A percentile compares a stretch with the other conserved stretches of the same genome.
Conservation (phyloP, 2,329 filamentous ascomycete species). For the Apiospora malaysiana region DNA sequence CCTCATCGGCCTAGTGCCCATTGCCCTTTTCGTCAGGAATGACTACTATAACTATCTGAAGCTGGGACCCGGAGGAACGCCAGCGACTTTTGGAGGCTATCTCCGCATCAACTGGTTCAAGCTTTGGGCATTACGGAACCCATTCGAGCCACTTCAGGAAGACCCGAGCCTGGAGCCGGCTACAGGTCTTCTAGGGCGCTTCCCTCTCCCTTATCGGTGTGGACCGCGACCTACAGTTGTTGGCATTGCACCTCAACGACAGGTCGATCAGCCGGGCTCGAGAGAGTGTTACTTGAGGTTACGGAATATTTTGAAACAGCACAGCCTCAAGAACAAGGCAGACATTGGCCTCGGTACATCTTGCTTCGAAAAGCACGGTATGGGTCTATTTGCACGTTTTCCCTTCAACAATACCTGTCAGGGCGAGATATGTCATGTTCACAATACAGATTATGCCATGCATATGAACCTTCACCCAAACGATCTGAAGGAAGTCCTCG, state of each 20-base stretch:
- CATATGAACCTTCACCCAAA: constrained; percentile 82
- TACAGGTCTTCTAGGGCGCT: constrained; percentile 61
- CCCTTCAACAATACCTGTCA: constrained; percentile 74
- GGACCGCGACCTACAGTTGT: constrained; percentile 55
- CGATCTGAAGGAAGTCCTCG: constrained; percentile 74
- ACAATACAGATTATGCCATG: constrained; percentile 76
- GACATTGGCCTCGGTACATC: constrained; percentile 68
- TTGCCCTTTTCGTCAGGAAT: constrained; percentile 61
- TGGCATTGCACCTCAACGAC: constrained; percentile 26
- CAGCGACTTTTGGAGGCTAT: constrained; percentile 75
- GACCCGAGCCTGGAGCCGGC: constrained; percentile 58
- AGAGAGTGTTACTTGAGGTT: constrained; percentile 61
- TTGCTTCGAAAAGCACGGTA: constrained; percentile 82
- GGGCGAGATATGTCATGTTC: constrained; percentile 84
- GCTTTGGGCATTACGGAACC: constrained; percentile 73
- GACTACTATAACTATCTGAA: constrained; percentile 79
- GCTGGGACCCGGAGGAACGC: constrained; percentile 81
- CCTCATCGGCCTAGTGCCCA: constrained; percentile 56
- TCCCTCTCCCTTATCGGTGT: constrained; percentile 63
- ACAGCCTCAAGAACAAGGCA: constrained; percentile 53
- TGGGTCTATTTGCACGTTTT: constrained; percentile 73
- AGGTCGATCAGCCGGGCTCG: constrained; percentile 62
- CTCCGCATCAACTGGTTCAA: constrained; percentile 74
- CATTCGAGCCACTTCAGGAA: constrained; percentile 64
- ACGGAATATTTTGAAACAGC: constrained; percentile 55